Base-by-base conservation (phyloP, 345 rosid genomes). In the Populus tremula region DNA sequence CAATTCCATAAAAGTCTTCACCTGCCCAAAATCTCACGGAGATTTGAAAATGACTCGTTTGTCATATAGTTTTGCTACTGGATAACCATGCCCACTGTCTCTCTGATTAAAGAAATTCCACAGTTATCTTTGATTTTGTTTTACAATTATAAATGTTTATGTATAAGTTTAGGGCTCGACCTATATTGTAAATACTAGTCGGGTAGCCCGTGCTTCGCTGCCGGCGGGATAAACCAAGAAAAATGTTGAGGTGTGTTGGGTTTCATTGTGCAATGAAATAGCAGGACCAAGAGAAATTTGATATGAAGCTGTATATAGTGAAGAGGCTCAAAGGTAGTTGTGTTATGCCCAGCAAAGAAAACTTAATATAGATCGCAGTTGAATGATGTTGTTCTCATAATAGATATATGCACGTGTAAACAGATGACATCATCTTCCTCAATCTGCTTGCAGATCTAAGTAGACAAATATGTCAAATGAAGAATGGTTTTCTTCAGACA, bases 301-400 rank as follows among this genome's bases (percentile, higher is more conserved):
- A 73, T 49, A 59, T 73, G 54, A 61, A 21, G 29, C 47, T 73
- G 10, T 73, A 16, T 7, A 6, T 7, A 23, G 5, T 29, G 67
- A 41, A 49, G 49, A 39, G 50, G n/a, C 47, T 45, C n/a, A 67
- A 45, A 53, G 54, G 14, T 33, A 50, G 38, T 47, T 35, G 50
- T 33, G 71, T 38, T 41, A 76, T 67, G 75, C 33, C 71, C 27
- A 54, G 43, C 36, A 67, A 67, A 81, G n/a, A 8, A 41, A 61
- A 27, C 43, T 33, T 8, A 10, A 21, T 14, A 8, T 21, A 75
- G 41, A 5, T 12, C 2, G 21, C 6, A 36, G 49, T 10, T 29
- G 21, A 43, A 64, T 33, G 33, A 21, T 41, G 27, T 62, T 41
- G 70, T 20, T 0, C 27, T 50, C 12, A 4, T 54, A 31, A 11